Evolutionary conservation across 176 grass and related monocot species (phyloP).

Genomic region (Oryza nivara): DNA sequence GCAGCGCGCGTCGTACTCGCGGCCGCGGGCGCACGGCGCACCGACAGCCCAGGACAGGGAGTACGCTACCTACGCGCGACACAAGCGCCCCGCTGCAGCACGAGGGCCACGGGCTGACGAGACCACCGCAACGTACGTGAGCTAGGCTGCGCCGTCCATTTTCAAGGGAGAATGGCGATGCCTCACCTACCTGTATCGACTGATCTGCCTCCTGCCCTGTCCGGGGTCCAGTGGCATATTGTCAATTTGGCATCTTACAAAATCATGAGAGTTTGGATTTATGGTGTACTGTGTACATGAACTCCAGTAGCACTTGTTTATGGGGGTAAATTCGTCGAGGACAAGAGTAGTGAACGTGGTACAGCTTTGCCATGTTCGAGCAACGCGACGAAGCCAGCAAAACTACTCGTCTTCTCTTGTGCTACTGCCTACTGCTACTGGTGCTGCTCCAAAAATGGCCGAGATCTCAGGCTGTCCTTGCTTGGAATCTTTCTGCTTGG

Average conservation of each 20-base stretch:
- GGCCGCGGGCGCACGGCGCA: background rate
- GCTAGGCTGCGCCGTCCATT: slow-evolving; percentile 27
- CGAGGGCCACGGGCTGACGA: slow-evolving; percentile 21
- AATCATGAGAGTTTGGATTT: background rate
- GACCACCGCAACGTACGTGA: background rate
- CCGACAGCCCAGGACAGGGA: background rate
- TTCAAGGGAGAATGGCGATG: slow-evolving; percentile 36
- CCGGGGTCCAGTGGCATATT: background rate
- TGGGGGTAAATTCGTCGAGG: background rate
- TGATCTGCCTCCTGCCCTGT: background rate
- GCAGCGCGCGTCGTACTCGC: background rate
- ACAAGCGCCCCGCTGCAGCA: slow-evolving; percentile 17
- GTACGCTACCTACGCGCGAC: background rate
- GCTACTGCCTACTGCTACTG: background rate
- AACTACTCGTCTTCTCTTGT: background rate
- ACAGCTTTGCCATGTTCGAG: slow-evolving; percentile 22
- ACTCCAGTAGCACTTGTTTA: background rate
- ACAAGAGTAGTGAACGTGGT: background rate
- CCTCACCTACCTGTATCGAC: slow-evolving; percentile 39
- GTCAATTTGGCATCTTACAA: background rate
- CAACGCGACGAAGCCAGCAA: slow-evolving; percentile 26
- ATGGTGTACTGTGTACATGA: background rate
- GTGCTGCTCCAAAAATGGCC: background rate
- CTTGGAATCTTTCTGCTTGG: slow-evolving; percentile 29
- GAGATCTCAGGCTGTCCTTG: background rate